These are phyloP conservation scores for Dipteronia sinensis DNA, from an alignment of 345 rosid species.

Conservation along the genomic window DNA sequence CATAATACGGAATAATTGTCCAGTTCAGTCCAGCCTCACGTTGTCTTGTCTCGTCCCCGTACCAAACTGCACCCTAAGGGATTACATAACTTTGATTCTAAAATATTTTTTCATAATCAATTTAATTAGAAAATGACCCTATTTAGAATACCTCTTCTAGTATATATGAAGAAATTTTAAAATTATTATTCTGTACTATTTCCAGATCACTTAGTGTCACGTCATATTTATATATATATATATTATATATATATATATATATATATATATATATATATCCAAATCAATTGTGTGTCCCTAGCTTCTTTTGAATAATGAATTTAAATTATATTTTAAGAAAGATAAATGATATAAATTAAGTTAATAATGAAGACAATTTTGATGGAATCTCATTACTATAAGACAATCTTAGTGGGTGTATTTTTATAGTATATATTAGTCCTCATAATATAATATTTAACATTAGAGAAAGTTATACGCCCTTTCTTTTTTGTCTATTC, in stretches of 20 bases:
- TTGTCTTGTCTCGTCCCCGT: too few relatives aligned
- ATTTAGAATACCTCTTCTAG: too few relatives aligned
- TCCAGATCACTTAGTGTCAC: conserved; percentile 37
- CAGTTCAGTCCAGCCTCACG: too few relatives aligned
- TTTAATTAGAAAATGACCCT: too few relatives aligned
- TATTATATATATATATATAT: conserved; percentile 4
- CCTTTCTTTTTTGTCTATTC: conserved; percentile 26
- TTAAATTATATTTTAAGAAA: neutral
- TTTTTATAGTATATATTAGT: neutral
- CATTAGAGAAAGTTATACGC: neutral
- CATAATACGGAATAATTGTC: too few relatives aligned
- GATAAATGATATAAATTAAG: neutral
- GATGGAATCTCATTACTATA: conserved; percentile 20
- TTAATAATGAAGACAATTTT: conserved; percentile 18
- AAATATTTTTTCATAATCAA: too few relatives aligned
- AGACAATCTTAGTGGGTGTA: conserved; percentile 22
- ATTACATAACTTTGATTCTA: too few relatives aligned
- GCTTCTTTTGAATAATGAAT: conserved; percentile 12
- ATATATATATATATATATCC: neutral
- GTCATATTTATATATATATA: conserved; percentile 17
- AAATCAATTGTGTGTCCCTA: conserved; percentile 17
- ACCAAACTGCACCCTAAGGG: too few relatives aligned
- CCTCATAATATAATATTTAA: conserved; percentile 12
- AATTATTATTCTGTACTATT: neutral
- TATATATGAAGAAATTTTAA: neutral